These are phyloP conservation scores for Amanita phalloides DNA, from an alignment of 768 basidiomycete species.

Conservation along the genomic window DNA sequence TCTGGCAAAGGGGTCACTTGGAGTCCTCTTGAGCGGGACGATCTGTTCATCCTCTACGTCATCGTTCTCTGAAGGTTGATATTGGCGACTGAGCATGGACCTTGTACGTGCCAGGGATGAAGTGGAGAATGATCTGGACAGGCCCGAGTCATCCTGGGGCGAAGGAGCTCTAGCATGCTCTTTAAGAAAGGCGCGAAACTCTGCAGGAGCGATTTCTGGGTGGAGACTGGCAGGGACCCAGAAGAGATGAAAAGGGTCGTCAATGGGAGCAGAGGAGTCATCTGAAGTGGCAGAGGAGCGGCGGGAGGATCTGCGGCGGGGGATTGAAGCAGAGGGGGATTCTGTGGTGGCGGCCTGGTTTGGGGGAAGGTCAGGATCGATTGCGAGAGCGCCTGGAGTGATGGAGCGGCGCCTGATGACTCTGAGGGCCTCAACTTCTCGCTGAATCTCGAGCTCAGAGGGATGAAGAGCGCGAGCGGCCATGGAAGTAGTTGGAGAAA, in stretches of 20 bases:
- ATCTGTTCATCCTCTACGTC: constrained; percentile 58
- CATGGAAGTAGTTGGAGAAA: constrained; percentile 16
- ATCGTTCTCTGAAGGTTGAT: constrained; percentile 73
- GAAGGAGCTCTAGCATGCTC: constrained; percentile 71
- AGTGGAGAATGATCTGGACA: constrained; percentile 16
- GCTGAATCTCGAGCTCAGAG: constrained; percentile 75
- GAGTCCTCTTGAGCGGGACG: constrained; percentile 58
- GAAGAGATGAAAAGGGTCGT: constrained; percentile 88
- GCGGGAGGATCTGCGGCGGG: constrained; percentile 17
- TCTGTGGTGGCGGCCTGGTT: constrained; percentile 44
- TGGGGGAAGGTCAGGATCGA: constrained; percentile 87
- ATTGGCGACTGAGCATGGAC: constrained; percentile 93
- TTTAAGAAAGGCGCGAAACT: constrained; percentile 91
- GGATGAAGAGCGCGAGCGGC: constrained; percentile 51
- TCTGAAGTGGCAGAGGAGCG: constrained; percentile 11
- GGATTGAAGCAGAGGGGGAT: constrained; percentile 17
- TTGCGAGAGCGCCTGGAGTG: constrained; percentile 69
- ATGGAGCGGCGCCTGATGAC: constrained; percentile 80
- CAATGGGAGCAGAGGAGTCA: constrained; percentile 25
- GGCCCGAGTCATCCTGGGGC: constrained; percentile 33
- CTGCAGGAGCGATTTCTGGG: constrained; percentile 94
- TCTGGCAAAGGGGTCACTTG: constrained; percentile 49
- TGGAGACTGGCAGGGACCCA: constrained; percentile 97
- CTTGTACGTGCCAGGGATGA: constrained; percentile 68
- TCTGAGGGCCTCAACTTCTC: constrained; percentile 77